These are phyloP conservation scores for Akanthomyces muscarius DNA, from an alignment of 2,329 filamentous ascomycete species.

Conservation along the genomic window DNA sequence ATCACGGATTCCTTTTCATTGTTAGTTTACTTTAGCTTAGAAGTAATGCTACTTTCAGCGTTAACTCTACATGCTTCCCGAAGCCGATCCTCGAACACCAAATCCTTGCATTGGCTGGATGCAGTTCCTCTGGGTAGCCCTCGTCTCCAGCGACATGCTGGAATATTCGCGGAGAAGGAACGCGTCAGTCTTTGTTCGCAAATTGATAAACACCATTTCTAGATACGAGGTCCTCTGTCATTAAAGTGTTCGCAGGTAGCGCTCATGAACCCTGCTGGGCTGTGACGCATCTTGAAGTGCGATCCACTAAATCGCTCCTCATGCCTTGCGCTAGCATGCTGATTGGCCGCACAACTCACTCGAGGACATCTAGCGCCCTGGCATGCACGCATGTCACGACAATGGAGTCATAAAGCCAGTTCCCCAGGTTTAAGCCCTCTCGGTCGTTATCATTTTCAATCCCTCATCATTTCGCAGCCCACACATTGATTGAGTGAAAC, in stretches of 20 bases:
- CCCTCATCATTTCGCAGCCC: background rate
- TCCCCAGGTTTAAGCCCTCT: conserved; percentile 2
- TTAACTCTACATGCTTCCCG: background rate
- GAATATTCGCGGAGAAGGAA: background rate
- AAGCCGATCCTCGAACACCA: background rate
- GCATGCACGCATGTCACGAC: conserved; percentile 4
- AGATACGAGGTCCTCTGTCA: background rate
- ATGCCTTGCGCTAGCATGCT: conserved; percentile 31
- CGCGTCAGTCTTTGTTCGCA: background rate
- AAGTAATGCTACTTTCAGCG: background rate
- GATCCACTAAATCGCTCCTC: conserved; percentile 21
- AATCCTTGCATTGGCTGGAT: background rate
- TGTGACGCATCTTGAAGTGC: background rate
- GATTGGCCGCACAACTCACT: conserved; percentile 27
- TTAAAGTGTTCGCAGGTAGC: background rate
- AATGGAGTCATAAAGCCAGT: conserved; percentile 11
- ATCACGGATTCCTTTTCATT: background rate
- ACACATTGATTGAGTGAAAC: background rate
- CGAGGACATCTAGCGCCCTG: background rate
- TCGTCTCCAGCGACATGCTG: background rate
- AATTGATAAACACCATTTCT: background rate
- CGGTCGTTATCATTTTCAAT: background rate
- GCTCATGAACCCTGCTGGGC: conserved; percentile 3
- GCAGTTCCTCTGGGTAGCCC: background rate
- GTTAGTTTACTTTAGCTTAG: conserved; percentile 7